These are phyloP conservation scores for Phalaenopsis hybrid DNA, from an alignment of 116 monocot genomes.

Conservation along the genomic window DNA sequence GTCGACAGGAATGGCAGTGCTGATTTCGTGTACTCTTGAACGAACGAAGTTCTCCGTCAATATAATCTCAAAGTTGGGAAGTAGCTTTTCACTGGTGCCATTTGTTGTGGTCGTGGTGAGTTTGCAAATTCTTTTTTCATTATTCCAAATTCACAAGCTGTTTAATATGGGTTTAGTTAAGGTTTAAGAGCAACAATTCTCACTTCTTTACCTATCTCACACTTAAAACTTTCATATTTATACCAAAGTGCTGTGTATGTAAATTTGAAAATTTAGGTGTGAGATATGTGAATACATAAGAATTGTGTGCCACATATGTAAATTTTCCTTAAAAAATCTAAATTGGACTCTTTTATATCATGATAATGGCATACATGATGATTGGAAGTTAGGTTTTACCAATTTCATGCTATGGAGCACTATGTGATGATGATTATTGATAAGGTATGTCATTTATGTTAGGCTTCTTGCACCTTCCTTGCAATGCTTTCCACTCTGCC, in stretches of 20 bases:
- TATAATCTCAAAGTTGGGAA: constrained; percentile 74
- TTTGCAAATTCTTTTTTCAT: constrained; percentile 2
- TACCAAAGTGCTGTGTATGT: too few relatives aligned
- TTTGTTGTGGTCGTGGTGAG: constrained; percentile 81
- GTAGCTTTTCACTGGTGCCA: constrained; percentile 79
- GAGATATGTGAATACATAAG: too few relatives aligned
- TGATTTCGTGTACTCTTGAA: constrained; percentile 66
- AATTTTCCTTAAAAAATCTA: neutral
- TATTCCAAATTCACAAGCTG: neutral
- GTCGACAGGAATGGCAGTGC: constrained; percentile 56
- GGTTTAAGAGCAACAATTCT: neutral
- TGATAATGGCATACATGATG: neutral
- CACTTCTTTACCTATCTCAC: too few relatives aligned
- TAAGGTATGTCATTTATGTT: neutral
- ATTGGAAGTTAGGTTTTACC: neutral
- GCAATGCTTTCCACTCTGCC: constrained; percentile 80
- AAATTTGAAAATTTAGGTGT: too few relatives aligned
- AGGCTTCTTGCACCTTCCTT: constrained; percentile 44
- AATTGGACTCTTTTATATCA: neutral
- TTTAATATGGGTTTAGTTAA: neutral
- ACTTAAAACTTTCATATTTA: constrained; percentile 1
- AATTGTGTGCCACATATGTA: too few relatives aligned
- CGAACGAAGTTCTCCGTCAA: constrained; percentile 46
- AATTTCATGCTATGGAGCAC: neutral
- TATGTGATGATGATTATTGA: constrained; percentile 5